A percentile compares a stretch with the other conserved stretches of the same genome.
Conservation (phyloP, 2,329 filamentous ascomycete species). For the Penicillium sp. region DNA sequence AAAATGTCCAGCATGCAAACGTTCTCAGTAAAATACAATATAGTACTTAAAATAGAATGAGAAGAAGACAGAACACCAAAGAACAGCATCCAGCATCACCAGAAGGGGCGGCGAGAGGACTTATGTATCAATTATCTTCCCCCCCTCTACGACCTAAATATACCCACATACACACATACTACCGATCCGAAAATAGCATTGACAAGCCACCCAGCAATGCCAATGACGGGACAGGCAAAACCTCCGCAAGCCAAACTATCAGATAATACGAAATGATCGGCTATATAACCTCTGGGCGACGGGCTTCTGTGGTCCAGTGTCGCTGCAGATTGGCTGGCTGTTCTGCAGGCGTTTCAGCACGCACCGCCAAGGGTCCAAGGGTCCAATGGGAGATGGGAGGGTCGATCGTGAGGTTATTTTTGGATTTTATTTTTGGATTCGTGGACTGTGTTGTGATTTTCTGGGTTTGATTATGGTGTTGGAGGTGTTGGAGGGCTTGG, state of each 20-base stretch:
- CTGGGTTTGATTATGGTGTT: not conserved
- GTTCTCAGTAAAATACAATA: not conserved
- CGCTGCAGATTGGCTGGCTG: constrained; percentile 10
- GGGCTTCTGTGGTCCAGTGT: not conserved
- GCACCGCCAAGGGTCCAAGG: constrained; percentile 18
- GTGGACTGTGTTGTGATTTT: not conserved
- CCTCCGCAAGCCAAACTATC: not conserved
- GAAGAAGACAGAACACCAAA: not conserved
- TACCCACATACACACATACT: not conserved
- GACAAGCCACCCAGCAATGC: not conserved
- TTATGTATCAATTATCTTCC: not conserved
- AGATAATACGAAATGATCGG: constrained; percentile 4
- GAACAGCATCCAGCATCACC: too few relatives aligned
- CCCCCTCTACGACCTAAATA: not conserved
- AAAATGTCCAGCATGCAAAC: not conserved
- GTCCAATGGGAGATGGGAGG: constrained; percentile 1
- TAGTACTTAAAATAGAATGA: not conserved
- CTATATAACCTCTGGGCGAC: not conserved
- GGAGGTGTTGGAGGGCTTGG: not conserved
- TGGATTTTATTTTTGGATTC: constrained; percentile 4
- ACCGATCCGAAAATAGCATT: constrained; percentile 6
- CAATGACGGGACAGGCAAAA: not conserved
- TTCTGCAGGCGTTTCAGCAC: constrained; percentile 17
- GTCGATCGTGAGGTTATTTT: constrained; percentile 15
- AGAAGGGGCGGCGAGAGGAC: not conserved